Evolutionary conservation across 495 filamentous ascomycete genomes (phyloP), one percentile per base, ranked within the genome.

Genomic region (Penicillium chermesinum): DNA sequence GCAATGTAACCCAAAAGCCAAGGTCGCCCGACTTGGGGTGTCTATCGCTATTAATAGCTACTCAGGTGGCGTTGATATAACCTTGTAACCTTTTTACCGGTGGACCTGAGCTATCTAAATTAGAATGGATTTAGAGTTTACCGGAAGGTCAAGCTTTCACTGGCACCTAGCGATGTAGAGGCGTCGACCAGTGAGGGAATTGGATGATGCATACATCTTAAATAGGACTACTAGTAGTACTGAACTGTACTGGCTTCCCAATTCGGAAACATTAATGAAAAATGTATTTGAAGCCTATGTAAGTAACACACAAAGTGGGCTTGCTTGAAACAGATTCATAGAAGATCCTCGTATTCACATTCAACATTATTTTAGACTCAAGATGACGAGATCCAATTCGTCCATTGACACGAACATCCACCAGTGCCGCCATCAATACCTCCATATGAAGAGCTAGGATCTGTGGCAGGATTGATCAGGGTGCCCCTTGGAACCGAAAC

Each of bases 321-420:
- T n/a, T n/a, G n/a, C n/a, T n/a, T n/a, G n/a, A n/a, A n/a, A n/a
- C n/a, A n/a, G n/a, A n/a, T n/a, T n/a, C n/a, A n/a, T n/a, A n/a
- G n/a, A 30, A 30, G 25, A 30, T 30, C 10, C 10, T 30, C 25
- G 10, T 38, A 54, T 10, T n/a, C 25, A 30, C 25, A 30, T 30
- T 10, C 10, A 30, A 10, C 25, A 30, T 30, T 30, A 30, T 5
- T 30, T 30, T 30, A 30, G 5, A 30, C 10, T 30, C 25, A 30
- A 10, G 50, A 49, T 8, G 33, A 49, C 16, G 48, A 49, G 34
- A 67, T 54, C 65, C 65, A 94, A 60, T 93, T 93, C 53, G 72
- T 71, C 80, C 86, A 94, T 59, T 77, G 66, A 57, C 88, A 94
- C 47, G 54, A 65, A 68, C 89, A 94, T 0, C 87, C 88, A 7